Conservation (phyloP, 2,329 filamentous ascomycete species). For the Exophiala dermatitidis region DNA sequence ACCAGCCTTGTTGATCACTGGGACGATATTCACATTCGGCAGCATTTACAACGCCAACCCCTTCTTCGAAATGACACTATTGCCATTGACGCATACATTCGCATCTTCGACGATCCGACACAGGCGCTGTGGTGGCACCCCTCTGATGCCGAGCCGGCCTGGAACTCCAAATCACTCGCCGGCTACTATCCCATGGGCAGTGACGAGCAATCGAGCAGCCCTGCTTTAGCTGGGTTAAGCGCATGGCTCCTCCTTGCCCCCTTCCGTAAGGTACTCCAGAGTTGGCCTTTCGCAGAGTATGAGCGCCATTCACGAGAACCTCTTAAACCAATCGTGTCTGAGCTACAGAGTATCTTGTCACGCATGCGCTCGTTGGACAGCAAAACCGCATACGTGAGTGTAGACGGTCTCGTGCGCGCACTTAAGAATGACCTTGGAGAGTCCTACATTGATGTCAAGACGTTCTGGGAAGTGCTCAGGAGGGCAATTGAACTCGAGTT, state of each 20-base stretch:
- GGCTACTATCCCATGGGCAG: conserved; percentile 49
- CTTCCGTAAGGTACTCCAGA: conserved; percentile 51
- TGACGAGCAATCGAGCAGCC: conserved; percentile 40
- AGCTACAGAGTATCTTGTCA: conserved; percentile 48
- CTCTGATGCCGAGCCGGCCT: conserved; percentile 42
- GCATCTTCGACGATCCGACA: conserved; percentile 54
- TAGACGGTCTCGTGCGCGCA: conserved; percentile 37
- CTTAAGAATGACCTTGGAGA: conserved; percentile 36
- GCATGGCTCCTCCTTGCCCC: conserved; percentile 54
- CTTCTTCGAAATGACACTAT: conserved; percentile 55
- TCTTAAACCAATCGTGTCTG: conserved; percentile 46
- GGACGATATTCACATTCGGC: conserved; percentile 52
- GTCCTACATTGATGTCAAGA: conserved; percentile 46
- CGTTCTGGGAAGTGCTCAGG: conserved; percentile 50
- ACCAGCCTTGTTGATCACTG: conserved; percentile 54
- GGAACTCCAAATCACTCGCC: conserved; percentile 52
- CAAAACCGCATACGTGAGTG: conserved; percentile 35
- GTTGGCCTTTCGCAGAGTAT: conserved; percentile 42
- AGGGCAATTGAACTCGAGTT: conserved; percentile 48
- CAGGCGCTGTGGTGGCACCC: conserved; percentile 55
- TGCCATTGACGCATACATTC: conserved; percentile 55
- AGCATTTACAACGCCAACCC: conserved; percentile 51
- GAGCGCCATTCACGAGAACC: conserved; percentile 40
- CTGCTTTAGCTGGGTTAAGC: conserved; percentile 49
- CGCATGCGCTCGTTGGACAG: conserved; percentile 42